A percentile compares a stretch with the other conserved stretches of the same genome.
Conservation (phyloP, 441 rosid species). For the Sinapis alba region DNA sequence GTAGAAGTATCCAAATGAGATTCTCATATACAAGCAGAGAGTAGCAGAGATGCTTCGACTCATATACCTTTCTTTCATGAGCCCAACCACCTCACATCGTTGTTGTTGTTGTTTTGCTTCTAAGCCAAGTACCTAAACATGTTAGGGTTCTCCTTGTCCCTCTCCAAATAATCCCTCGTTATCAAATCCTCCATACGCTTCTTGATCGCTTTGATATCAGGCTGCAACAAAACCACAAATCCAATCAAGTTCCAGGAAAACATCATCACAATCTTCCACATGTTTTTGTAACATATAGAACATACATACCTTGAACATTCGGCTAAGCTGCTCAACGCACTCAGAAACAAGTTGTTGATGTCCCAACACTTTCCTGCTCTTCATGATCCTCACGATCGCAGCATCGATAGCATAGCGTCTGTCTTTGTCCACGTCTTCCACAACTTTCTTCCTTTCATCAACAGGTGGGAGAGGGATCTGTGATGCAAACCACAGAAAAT, state of each 20-base stretch:
- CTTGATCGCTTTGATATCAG: slow-evolving; percentile 97
- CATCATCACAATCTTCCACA: neutral
- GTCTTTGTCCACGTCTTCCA: slow-evolving; percentile 93
- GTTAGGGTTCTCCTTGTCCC: slow-evolving; percentile 70
- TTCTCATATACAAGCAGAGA: slow-evolving; percentile 35
- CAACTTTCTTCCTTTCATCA: slow-evolving; percentile 87
- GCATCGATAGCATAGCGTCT: slow-evolving; percentile 94
- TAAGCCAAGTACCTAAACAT: slow-evolving; percentile 74
- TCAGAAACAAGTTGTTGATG: slow-evolving; percentile 82
- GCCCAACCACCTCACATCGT: slow-evolving; percentile 11
- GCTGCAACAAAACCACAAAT: slow-evolving; percentile 51
- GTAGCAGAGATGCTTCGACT: neutral
- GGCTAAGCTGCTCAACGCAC: slow-evolving; percentile 91
- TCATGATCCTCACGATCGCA: slow-evolving; percentile 96
- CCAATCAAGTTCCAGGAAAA: neutral
- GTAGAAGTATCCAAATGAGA: slow-evolving; percentile 12
- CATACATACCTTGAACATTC: slow-evolving; percentile 85
- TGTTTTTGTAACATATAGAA: neutral
- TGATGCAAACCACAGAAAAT: neutral
- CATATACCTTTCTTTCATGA: slow-evolving; percentile 2
- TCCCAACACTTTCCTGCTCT: slow-evolving; percentile 82
- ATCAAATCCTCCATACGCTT: slow-evolving; percentile 94
- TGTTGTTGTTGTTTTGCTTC: neutral
- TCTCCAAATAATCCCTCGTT: slow-evolving; percentile 82
- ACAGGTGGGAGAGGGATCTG: slow-evolving; percentile 94